Evolutionary conservation across 2,329 filamentous ascomycete genomes (phyloP).

Genomic region (Zopfia rhizophila): DNA sequence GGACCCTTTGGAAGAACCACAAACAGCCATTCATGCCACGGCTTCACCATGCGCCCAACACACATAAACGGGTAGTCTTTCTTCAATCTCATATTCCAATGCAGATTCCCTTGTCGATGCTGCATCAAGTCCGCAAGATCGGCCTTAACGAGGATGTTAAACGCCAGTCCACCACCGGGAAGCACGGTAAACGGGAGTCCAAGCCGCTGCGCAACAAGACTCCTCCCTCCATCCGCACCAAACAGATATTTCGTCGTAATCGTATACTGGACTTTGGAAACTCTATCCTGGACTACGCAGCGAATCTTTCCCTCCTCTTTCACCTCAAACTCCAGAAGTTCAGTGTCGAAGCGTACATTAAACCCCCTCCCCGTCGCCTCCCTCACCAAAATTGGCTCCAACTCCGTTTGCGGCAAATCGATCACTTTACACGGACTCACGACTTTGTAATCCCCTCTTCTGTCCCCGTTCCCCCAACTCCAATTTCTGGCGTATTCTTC

Average conservation of each 20-base stretch:
- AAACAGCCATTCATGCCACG: slow-evolving; percentile 68
- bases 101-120: slow-evolving; percentile 66
- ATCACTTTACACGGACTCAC: slow-evolving; percentile 55
- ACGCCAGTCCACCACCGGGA: slow-evolving; percentile 60
- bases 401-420: slow-evolving; percentile 56
- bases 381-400: slow-evolving; percentile 56
- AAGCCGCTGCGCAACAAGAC: slow-evolving; percentile 58
- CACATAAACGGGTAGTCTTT: slow-evolving; percentile 61
- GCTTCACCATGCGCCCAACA: slow-evolving; percentile 69
- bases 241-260: slow-evolving; percentile 68
- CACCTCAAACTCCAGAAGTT: slow-evolving; percentile 42
- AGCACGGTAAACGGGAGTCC: slow-evolving; percentile 58
- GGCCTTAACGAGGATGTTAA: slow-evolving; percentile 61
- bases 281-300: slow-evolving; percentile 50
- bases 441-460: slow-evolving; percentile 52
- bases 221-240: slow-evolving; percentile 66
- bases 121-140: slow-evolving; percentile 64
- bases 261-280: slow-evolving; percentile 52
- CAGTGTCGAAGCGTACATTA: slow-evolving; percentile 53
- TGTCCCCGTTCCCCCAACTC: slow-evolving; percentile 56
- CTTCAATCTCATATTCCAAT: slow-evolving; percentile 69
- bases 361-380: slow-evolving; percentile 51
- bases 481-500: slow-evolving; percentile 57
- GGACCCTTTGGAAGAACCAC: slow-evolving; percentile 26
- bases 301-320: slow-evolving; percentile 42